Conservation (phyloP, 257 asterid genomes). For the Solanum pinnatisectum region DNA sequence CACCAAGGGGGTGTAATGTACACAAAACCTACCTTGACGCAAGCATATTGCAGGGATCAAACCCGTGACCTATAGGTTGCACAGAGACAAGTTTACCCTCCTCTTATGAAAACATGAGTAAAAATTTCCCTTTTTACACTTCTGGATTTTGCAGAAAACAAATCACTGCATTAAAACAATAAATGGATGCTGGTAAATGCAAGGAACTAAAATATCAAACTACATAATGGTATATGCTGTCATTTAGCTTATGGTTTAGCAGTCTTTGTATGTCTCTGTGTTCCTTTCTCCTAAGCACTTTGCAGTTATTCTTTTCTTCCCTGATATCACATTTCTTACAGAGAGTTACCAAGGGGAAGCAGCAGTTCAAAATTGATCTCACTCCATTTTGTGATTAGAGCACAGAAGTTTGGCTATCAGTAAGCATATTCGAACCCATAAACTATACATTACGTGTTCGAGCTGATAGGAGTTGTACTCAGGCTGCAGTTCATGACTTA, state of each 20-base stretch:
- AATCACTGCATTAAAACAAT: not conserved
- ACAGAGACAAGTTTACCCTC: not conserved
- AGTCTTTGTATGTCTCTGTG: not conserved
- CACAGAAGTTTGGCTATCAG: not conserved
- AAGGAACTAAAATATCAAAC: not conserved
- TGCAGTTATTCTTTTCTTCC: not conserved
- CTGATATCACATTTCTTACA: slow-evolving; percentile 11
- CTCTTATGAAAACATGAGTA: not conserved
- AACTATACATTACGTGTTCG: not conserved
- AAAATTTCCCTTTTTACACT: too few relatives aligned
- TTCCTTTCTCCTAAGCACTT: not conserved
- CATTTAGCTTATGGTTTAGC: not conserved
- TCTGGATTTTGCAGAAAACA: not conserved
- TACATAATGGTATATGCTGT: not conserved
- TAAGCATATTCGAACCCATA: not conserved
- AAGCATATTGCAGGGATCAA: not conserved
- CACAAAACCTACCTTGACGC: not conserved
- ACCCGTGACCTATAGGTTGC: not conserved
- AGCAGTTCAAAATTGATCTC: slow-evolving; percentile 68
- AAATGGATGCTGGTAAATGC: not conserved
- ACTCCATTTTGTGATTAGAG: slow-evolving; percentile 43
- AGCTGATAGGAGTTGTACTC: not conserved
- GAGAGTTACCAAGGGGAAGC: slow-evolving; percentile 90
- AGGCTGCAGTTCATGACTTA: not conserved
- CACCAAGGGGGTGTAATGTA: not conserved